Evolutionary conservation across 2,329 filamentous ascomycete species (phyloP).

Genomic region (Metarhizium anisopliae): DNA sequence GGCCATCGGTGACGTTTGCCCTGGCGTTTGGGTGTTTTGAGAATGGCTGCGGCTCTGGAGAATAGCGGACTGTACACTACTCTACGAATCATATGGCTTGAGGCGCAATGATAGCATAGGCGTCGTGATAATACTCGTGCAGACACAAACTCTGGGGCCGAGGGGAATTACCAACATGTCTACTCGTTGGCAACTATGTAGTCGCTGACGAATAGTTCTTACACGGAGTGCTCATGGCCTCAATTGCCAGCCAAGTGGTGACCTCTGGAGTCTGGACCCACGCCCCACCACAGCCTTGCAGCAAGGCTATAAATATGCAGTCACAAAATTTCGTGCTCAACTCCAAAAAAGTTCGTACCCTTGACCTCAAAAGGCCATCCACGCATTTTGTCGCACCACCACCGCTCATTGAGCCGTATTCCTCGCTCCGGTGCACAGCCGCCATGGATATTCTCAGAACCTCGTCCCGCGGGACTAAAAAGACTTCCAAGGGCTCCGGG

Average conservation of each 20-base stretch:
- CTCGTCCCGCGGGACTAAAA: constrained; percentile 61
- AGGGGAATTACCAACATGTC: too few relatives aligned
- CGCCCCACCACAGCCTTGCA: constrained; percentile 14
- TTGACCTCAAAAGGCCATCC: not conserved
- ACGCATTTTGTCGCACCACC: not conserved
- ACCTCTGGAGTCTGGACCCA: not conserved
- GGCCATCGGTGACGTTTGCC: not conserved
- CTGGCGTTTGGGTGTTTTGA: not conserved
- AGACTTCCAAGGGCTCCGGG: constrained; percentile 29
- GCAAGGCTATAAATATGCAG: constrained; percentile 7
- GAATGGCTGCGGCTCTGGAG: too few relatives aligned
- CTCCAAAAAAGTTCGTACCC: not conserved
- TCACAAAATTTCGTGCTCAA: constrained; percentile 9
- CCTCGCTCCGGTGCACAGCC: not conserved
- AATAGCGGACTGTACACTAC: too few relatives aligned
- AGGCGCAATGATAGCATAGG: too few relatives aligned
- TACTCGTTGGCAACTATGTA: too few relatives aligned
- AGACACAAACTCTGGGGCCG: too few relatives aligned
- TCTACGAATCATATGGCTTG: too few relatives aligned
- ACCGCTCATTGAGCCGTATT: not conserved
- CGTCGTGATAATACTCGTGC: too few relatives aligned
- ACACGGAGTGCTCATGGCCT: too few relatives aligned
- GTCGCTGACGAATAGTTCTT: too few relatives aligned
- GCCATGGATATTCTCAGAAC: constrained; percentile 66
- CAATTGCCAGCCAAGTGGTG: too few relatives aligned